Conservation (phyloP, 2,329 filamentous ascomycete species). For the Tolypocladium ophioglossoides region DNA sequence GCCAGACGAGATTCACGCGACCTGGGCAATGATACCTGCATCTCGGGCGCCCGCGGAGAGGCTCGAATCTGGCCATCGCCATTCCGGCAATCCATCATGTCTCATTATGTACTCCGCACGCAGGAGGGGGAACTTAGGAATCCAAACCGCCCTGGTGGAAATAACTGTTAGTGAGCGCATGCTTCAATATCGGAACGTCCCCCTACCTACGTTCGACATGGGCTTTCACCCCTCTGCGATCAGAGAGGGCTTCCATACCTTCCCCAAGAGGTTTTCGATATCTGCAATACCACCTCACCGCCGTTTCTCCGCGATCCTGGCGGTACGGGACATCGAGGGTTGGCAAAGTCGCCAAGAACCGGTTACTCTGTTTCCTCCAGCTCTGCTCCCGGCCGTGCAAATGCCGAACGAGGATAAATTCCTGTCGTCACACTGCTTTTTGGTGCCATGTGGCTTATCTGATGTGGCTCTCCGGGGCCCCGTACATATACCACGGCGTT, state of each 20-base stretch:
- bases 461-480: background rate
- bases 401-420: background rate
- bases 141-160: background rate
- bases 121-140: background rate
- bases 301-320: slow-evolving; percentile 2
- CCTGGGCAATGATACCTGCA: background rate
- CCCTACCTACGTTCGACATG: background rate
- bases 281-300: slow-evolving; percentile 6
- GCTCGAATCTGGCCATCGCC: background rate
- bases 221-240: background rate
- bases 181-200: background rate
- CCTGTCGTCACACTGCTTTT: background rate
- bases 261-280: slow-evolving; percentile 6
- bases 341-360: background rate
- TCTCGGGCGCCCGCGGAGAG: background rate
- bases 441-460: background rate
- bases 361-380: slow-evolving; percentile 1
- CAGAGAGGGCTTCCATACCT: slow-evolving; percentile 3
- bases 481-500: background rate
- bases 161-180: background rate
- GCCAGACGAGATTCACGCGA: background rate
- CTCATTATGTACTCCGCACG: background rate
- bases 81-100: background rate
- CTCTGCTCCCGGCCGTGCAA: background rate
- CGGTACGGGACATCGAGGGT: slow-evolving; percentile 1